Conservation (phyloP, 1,284 basidiomycete genomes). For the Kwoniella shivajii region DNA sequence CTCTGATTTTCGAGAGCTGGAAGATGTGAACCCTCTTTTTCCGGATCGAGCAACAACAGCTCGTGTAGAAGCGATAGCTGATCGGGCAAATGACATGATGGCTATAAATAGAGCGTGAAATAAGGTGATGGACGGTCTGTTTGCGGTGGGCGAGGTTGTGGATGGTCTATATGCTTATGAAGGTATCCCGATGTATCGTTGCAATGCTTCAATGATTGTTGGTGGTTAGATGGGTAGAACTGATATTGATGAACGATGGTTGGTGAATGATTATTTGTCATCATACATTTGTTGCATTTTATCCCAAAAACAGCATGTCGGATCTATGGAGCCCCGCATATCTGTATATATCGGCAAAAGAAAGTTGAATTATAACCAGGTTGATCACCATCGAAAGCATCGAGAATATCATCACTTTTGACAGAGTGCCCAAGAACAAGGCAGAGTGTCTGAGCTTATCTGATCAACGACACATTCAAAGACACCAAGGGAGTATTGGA, state of each 20-base stretch:
- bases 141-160: neutral
- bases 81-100: conserved; percentile 45
- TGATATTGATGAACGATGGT: no score
- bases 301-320: conserved; percentile 4
- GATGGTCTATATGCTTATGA: neutral
- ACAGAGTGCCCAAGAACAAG: no score
- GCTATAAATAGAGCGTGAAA: conserved; percentile 4
- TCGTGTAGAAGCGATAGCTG: conserved; percentile 34
- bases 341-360: neutral
- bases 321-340: neutral
- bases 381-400: conserved; percentile 7
- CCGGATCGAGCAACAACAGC: conserved; percentile 22
- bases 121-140: neutral
- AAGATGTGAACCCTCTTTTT: conserved; percentile 57
- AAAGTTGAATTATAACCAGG: neutral
- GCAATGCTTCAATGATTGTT: no score
- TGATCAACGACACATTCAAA: no score
- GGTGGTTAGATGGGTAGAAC: neutral
- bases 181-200: no score
- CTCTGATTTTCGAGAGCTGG: conserved; percentile 60
- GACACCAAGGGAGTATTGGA: no score
- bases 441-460: no score
- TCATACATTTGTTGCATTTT: conserved; percentile 13
- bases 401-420: no score
- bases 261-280: neutral